phyloP scores from a whole-genome alignment of 257 asterid species.

The Plectranthus barbatus region DNA sequence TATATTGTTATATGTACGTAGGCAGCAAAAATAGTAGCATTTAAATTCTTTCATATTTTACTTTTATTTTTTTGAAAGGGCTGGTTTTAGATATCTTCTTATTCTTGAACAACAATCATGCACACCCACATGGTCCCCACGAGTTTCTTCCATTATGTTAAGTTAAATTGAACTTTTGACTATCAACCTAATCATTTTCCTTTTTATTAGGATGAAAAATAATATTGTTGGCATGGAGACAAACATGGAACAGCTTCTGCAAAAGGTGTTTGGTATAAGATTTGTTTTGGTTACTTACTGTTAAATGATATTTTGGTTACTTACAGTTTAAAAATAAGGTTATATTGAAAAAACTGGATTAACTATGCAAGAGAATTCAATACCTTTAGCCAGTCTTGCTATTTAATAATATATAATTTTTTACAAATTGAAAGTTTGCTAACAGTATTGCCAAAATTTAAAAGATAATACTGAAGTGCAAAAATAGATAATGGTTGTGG shows the following conservation, averaged over 20 bases:
- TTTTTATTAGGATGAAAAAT: constrained; percentile 83
- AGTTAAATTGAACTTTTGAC: background rate
- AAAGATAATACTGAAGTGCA: too few species aligned
- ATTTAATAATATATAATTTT: too few species aligned
- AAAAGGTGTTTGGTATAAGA: constrained; percentile 63
- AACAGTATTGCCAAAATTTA: too few species aligned
- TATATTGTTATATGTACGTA: background rate
- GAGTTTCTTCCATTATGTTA: background rate
- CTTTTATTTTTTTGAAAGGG: background rate
- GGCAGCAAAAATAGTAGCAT: background rate
- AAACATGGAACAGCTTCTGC: constrained; percentile 97
- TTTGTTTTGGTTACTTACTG: constrained; percentile 22
- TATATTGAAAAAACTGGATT: background rate
- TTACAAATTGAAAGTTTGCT: too few species aligned
- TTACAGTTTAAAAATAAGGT: background rate
- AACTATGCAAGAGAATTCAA: background rate
- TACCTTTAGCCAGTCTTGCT: background rate
- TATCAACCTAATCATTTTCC: constrained; percentile 9
- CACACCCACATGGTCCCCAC: background rate
- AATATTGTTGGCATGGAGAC: constrained; percentile 97
- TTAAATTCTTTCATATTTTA: background rate
- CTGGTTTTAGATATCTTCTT: background rate
- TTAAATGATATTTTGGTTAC: background rate
- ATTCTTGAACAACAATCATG: background rate
- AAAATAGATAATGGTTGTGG: too few species aligned